Evolutionary conservation across 2,329 filamentous ascomycete species (phyloP).

Genomic region (Pleurostoma richardsiae): DNA sequence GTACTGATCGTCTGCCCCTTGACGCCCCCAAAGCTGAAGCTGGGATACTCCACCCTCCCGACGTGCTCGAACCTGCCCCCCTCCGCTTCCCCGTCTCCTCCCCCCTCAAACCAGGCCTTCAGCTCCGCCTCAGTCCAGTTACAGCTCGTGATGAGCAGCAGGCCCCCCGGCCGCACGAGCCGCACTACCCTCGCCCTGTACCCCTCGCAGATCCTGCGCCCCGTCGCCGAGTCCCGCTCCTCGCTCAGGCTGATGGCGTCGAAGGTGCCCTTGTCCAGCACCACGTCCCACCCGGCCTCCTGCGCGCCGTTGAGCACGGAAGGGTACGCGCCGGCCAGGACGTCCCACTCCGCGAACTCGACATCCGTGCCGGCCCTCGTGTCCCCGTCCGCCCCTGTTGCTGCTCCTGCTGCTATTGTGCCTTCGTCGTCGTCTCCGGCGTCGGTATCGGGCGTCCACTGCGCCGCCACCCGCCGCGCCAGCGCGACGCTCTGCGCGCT

Average conservation of each 20-base stretch:
- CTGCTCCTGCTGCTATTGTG: slow-evolving; percentile 13
- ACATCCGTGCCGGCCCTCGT: slow-evolving; percentile 59
- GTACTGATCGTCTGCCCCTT: slow-evolving; percentile 88
- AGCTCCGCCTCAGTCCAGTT: slow-evolving; percentile 97
- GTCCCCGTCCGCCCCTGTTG: slow-evolving; percentile 15
- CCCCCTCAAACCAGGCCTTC: slow-evolving; percentile 66
- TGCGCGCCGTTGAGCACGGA: slow-evolving; percentile 13
- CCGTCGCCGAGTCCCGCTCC: slow-evolving; percentile 40
- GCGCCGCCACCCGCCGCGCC: slow-evolving; percentile 56
- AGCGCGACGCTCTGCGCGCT: slow-evolving; percentile 69
- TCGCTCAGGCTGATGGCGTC: slow-evolving; percentile 81
- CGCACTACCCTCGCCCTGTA: slow-evolving; percentile 66
- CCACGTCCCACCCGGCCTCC: slow-evolving; percentile 70
- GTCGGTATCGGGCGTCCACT: slow-evolving; percentile 10
- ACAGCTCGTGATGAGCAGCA: slow-evolving; percentile 87
- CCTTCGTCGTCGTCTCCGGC: slow-evolving; percentile 8
- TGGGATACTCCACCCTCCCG: slow-evolving; percentile 72
- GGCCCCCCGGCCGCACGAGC: slow-evolving; percentile 65
- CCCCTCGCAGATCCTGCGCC: slow-evolving; percentile 62
- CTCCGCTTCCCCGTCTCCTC: slow-evolving; percentile 11
- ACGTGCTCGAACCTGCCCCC: slow-evolving; percentile 50
- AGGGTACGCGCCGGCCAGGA: slow-evolving; percentile 18
- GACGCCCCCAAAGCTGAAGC: slow-evolving; percentile 83
- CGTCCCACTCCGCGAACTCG: slow-evolving; percentile 35
- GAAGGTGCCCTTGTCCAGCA: slow-evolving; percentile 98